Evolutionary conservation across 139 green algal genomes (phyloP), one percentile per base, ranked within the genome.

Genomic region (Chlorella sp.): DNA sequence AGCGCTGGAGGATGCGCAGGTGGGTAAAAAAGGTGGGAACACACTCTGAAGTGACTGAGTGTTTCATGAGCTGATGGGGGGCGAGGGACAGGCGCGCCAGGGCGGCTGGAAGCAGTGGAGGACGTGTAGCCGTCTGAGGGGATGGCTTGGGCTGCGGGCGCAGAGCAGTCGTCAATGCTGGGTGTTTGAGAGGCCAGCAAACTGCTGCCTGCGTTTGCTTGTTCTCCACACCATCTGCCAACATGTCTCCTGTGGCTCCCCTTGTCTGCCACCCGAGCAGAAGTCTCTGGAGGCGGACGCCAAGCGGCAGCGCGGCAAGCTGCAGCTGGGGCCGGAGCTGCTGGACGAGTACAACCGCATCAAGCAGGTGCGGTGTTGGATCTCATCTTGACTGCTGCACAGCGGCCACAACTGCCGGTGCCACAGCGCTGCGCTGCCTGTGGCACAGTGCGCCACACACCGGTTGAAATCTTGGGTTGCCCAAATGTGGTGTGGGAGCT

Each of bases 341-440:
- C 58, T 88, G 36, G 67, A 84, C 0, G 89, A 93, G 76, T 95
- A 93, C 87, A 83, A 87, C 56, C 67, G 65, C 38, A 87, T 94
- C 44, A 89, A 95, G 81, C 82, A 84, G 64, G 79, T 69, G 62
- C 62, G 43, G 4, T 34, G 32, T 32, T n/a, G 9, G 26, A 48
- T 65, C 43, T 58, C n/a, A 13, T 56, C 67, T 54, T 64, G 30
- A 30, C 44, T 34, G 28, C 36, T 77, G 8, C 11, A 8, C 46
- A 19, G 46, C 8, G 46, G 46, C 46, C 8, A 11, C n/a, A n/a
- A n/a, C n/a, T n/a, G n/a, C n/a, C n/a, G n/a, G n/a, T n/a, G n/a
- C n/a, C n/a, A n/a, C n/a, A n/a, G n/a, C n/a, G n/a, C n/a, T n/a
- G n/a, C n/a, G n/a, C n/a, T n/a, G n/a, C n/a, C n/a, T n/a, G n/a